phyloP scores from a whole-genome alignment of 176 grass and related monocot genomes.

The Eragrostis nindensis region DNA sequence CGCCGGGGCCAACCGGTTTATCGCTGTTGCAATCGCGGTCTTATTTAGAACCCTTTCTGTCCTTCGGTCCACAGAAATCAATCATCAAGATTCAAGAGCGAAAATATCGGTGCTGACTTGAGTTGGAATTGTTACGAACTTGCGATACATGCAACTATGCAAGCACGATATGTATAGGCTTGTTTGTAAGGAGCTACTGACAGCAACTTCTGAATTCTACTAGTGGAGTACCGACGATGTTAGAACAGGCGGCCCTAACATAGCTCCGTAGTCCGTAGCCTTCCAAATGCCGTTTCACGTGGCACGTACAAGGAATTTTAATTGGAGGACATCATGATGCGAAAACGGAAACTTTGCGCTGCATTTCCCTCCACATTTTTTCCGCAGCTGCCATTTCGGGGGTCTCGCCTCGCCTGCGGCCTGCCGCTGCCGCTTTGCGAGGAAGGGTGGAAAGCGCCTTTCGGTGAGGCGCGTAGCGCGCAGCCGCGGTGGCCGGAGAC shows the following conservation, averaged over 20 bases:
- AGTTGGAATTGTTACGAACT: too few relatives aligned
- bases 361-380: not conserved
- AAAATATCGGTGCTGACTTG: too few relatives aligned
- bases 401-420: too few relatives aligned
- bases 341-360: slow-evolving; percentile 35
- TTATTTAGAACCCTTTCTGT: not conserved
- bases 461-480: slow-evolving; percentile 1
- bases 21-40: not conserved
- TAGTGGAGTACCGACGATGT: too few relatives aligned
- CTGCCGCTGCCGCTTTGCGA: not conserved
- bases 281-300: not conserved
- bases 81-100: too few relatives aligned
- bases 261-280: not conserved
- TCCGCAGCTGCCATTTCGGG: slow-evolving; percentile 2
- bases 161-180: too few relatives aligned
- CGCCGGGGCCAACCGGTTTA: not conserved
- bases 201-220: too few relatives aligned
- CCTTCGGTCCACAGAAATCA: not conserved
- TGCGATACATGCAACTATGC: too few relatives aligned
- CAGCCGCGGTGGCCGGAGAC: not conserved
- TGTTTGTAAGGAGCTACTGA: too few relatives aligned
- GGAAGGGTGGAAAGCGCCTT: not conserved
- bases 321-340: slow-evolving; percentile 43
- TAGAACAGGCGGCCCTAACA: not conserved
- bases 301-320: not conserved